Percentiles rank a stretch among this genome's conserved stretches.
phyloP scores from a whole-genome alignment of 805 yeast species.

The Yueomyces sinensis region DNA sequence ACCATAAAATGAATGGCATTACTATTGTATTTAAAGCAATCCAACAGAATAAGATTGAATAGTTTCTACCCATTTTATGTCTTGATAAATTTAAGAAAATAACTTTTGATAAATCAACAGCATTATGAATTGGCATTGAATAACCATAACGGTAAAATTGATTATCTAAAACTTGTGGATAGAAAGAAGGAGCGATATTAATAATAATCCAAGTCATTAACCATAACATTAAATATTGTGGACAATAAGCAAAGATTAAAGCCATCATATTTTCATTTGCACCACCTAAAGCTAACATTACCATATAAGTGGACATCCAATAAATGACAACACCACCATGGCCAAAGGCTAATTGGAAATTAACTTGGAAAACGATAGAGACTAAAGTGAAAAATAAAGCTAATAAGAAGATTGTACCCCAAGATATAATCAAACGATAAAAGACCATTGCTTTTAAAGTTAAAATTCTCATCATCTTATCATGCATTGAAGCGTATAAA shows the following conservation, averaged over 20 bases:
- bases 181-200: constrained; percentile 57
- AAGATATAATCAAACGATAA: constrained; percentile 39
- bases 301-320: constrained; percentile 56
- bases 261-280: constrained; percentile 55
- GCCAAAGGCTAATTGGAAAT: constrained; percentile 46
- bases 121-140: constrained; percentile 56
- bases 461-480: constrained; percentile 32
- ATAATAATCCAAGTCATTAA: constrained; percentile 53
- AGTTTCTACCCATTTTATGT: constrained; percentile 44
- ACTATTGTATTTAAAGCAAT: constrained; percentile 33
- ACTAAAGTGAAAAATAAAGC: constrained; percentile 47
- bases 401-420: constrained; percentile 40
- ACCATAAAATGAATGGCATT: constrained; percentile 32
- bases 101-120: constrained; percentile 48
- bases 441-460: constrained; percentile 33
- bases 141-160: constrained; percentile 51
- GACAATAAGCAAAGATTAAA: constrained; percentile 36
- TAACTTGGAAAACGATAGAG: constrained; percentile 55
- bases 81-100: constrained; percentile 43
- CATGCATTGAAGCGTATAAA: constrained; percentile 44
- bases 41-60: constrained; percentile 52
- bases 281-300: constrained; percentile 68
- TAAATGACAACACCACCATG: constrained; percentile 57
- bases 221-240: constrained; percentile 64
- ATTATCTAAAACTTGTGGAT: constrained; percentile 47